Conservation (phyloP, 208 protist genomes). For the Leishmania major region DNA sequence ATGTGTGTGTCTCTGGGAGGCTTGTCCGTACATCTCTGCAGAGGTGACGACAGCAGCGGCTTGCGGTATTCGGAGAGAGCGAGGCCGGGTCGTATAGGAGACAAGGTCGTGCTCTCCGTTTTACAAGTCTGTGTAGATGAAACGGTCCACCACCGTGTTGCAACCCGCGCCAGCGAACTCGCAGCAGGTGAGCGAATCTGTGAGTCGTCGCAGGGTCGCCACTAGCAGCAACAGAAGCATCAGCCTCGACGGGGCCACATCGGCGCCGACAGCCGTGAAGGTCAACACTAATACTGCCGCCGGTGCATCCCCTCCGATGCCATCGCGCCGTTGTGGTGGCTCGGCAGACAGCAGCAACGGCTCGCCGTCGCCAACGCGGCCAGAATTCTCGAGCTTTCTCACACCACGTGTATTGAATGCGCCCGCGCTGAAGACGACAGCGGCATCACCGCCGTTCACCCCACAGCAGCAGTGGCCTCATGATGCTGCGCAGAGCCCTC, state of each 20-base stretch:
- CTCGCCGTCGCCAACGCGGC: conserved; percentile 7
- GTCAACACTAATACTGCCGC: not conserved
- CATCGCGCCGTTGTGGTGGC: not conserved
- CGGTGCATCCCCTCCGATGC: not conserved
- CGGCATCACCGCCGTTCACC: not conserved
- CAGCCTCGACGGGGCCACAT: not conserved
- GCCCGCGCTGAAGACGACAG: not conserved
- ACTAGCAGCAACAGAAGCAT: not conserved
- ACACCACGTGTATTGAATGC: not conserved
- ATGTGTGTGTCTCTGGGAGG: not conserved
- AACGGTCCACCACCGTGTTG: not conserved
- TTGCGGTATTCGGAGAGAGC: not conserved
- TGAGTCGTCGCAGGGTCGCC: not conserved
- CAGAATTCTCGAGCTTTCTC: conserved; percentile 6
- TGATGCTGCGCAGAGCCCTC: not conserved
- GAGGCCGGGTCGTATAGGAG: not conserved
- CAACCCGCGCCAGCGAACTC: conserved; percentile 2
- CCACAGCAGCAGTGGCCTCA: not conserved
- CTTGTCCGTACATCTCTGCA: not conserved
- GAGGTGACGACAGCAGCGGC: not conserved
- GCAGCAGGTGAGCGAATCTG: not conserved
- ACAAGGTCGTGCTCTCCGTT: not conserved
- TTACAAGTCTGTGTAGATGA: not conserved
- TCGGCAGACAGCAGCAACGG: not conserved
- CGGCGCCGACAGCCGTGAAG: not conserved